phyloP scores from a whole-genome alignment of 192 early-diverging fungal genomes.

The Lunasporangiospora selenospora region DNA sequence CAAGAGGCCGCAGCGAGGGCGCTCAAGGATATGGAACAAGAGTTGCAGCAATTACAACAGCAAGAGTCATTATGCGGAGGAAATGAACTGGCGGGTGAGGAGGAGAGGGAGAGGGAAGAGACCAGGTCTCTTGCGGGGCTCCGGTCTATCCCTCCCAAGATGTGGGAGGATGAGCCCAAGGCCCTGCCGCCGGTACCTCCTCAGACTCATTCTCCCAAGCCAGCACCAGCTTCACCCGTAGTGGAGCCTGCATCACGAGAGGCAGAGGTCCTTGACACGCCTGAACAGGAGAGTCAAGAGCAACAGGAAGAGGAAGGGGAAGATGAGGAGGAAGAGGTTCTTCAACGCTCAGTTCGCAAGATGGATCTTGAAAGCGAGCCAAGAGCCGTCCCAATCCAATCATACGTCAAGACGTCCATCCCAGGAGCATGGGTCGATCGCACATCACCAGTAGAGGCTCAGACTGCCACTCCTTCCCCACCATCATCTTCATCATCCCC shows the following conservation, averaged over 20 bases:
- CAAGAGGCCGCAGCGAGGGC: slow-evolving; percentile 1
- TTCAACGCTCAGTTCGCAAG: slow-evolving; percentile 21
- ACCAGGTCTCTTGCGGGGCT: too few relatives aligned
- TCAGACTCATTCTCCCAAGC: not conserved
- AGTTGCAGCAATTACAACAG: slow-evolving; percentile 2
- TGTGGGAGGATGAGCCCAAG: too few relatives aligned
- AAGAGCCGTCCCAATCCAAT: not conserved
- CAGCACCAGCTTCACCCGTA: not conserved
- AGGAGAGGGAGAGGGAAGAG: not conserved
- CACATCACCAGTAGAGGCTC: too few relatives aligned
- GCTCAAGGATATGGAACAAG: not conserved
- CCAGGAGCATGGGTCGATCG: too few relatives aligned
- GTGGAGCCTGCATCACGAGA: not conserved
- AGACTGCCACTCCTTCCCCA: slow-evolving; percentile 16
- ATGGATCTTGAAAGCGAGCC: not conserved
- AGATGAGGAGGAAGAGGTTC: slow-evolving; percentile 35
- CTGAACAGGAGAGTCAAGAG: not conserved
- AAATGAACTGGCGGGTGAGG: not conserved
- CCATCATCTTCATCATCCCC: not conserved
- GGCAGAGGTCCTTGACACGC: not conserved
- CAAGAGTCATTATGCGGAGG: not conserved
- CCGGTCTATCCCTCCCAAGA: not conserved
- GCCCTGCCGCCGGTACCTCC: not conserved
- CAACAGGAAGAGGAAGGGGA: slow-evolving; percentile 13
- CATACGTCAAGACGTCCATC: too few relatives aligned